Base-by-base conservation (phyloP, 306 rosid species). In the Glycine latifolia region DNA sequence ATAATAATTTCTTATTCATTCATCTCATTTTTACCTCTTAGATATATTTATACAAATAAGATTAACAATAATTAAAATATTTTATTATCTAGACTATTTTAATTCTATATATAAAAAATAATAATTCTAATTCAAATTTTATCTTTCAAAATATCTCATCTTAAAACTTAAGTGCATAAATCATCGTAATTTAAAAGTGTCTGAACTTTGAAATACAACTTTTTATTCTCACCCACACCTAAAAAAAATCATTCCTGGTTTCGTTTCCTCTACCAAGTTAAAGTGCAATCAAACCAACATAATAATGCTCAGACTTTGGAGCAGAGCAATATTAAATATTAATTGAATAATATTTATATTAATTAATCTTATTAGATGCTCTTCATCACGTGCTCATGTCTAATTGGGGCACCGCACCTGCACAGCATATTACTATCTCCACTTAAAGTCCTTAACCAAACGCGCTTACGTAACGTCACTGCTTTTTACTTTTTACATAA, bases 361-460 rank as follows among this genome's bases (percentile, higher is more conserved):
- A 72, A 20, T 12, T 66, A 78, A 48, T 62, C 81, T 13, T 79
- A 48, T 66, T 53, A 66, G 71, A 78, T 84, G 83, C 87, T 66
- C 77, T 73, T 33, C 68, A 37, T 56, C 87, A 83, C 80, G 67
- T 83, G 83, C 80, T 65, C 58, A 3, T 72, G 86, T 73, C 75
- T 71, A 71, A 14, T 63, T 17, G 79, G 82, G 20, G 63, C 70
- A 67, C 52, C 11, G 39, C n/a, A 58, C 33, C 66, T 37, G 3
- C 50, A 31, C 26, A 59, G 11, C 31, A 26, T 26, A 26, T 67
- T 66, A 41, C 31, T 26, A 26, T 61, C 54, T 26, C 66, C 53
- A 75, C 33, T 67, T 26, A 26, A 60, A 4, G 80, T 63, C 73
- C 63, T 31, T 37, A 78, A 52, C 54, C 37, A 26, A 78, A 59